Conservation (phyloP, 768 basidiomycete genomes). For the Suillus placidus region DNA sequence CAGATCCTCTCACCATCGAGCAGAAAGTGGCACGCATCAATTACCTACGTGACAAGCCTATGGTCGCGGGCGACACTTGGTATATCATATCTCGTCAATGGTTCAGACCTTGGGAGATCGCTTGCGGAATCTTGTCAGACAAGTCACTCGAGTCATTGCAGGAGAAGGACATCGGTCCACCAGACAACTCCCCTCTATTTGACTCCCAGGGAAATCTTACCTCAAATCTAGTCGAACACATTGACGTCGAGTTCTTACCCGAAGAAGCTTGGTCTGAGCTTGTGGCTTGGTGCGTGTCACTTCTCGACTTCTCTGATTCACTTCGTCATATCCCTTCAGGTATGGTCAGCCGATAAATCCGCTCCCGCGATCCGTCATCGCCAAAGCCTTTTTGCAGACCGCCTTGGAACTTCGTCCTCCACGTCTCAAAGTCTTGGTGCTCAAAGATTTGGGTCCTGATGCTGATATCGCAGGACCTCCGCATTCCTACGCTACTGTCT, state of each 20-base stretch:
- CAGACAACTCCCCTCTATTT: constrained; percentile 73
- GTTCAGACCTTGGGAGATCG: constrained; percentile 77
- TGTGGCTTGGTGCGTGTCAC: constrained; percentile 51
- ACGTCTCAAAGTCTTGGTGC: constrained; percentile 55
- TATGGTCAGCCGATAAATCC: constrained; percentile 64
- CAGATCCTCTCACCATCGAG: constrained; percentile 18
- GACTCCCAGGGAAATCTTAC: constrained; percentile 51
- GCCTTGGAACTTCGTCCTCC: constrained; percentile 76
- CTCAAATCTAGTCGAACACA: constrained; percentile 55
- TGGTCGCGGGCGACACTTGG: constrained; percentile 76
- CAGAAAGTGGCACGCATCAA: constrained; percentile 57
- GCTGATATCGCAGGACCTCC: constrained; percentile 31
- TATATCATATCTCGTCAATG: constrained; percentile 71
- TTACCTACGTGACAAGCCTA: constrained; percentile 45
- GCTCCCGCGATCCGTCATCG: constrained; percentile 69
- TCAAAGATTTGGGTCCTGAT: constrained; percentile 35
- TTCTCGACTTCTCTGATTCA: constrained; percentile 3
- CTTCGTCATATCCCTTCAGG: constrained; percentile 43
- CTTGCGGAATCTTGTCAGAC: constrained; percentile 67
- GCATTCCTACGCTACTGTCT: constrained; percentile 47
- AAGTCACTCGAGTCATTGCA: constrained; percentile 60
- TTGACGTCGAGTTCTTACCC: constrained; percentile 79
- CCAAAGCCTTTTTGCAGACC: constrained; percentile 53
- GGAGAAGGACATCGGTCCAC: constrained; percentile 68
- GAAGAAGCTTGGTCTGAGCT: constrained; percentile 71